Conservation (phyloP, 208 protist genomes). For the Trypanosomatidae sp. region DNA sequence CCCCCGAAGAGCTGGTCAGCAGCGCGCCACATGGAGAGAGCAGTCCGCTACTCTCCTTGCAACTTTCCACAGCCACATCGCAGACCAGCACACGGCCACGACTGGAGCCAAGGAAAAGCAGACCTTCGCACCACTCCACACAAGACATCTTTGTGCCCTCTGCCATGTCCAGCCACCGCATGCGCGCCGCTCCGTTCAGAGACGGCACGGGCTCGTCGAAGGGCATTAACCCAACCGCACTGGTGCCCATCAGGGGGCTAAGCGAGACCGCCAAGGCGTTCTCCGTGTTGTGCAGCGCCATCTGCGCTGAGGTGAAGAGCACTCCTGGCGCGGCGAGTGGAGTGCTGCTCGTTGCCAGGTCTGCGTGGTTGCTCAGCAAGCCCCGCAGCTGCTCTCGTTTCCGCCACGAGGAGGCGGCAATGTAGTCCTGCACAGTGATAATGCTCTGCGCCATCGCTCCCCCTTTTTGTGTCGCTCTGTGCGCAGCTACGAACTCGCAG, state of each 20-base stretch:
- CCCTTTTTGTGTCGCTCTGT: background rate
- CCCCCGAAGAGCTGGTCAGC: constrained; percentile 25
- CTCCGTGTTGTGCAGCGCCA: constrained; percentile 69
- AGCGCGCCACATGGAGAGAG: constrained; percentile 31
- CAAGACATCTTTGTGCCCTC: constrained; percentile 33
- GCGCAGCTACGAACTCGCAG: background rate
- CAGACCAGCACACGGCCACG: constrained; percentile 69
- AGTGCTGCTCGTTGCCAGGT: constrained; percentile 46
- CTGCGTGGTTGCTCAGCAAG: constrained; percentile 70
- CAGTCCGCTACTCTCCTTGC: constrained; percentile 25
- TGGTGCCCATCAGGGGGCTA: constrained; percentile 46
- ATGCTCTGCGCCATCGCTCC: constrained; percentile 63
- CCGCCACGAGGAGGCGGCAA: constrained; percentile 66
- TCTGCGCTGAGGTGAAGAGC: constrained; percentile 52
- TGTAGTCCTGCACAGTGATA: constrained; percentile 61
- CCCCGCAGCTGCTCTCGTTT: constrained; percentile 76
- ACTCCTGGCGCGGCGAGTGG: constrained; percentile 45
- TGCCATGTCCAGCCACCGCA: constrained; percentile 72
- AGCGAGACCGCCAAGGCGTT: constrained; percentile 60
- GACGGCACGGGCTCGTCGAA: constrained; percentile 33
- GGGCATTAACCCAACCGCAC: constrained; percentile 65
- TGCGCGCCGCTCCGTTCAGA: constrained; percentile 42
- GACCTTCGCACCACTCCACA: constrained; percentile 66
- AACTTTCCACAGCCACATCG: constrained; percentile 31
- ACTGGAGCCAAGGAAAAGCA: constrained; percentile 66